These are phyloP conservation scores for Aureobasidium sp. DNA, from an alignment of 2,329 filamentous ascomycete genomes.

Conservation along the genomic window DNA sequence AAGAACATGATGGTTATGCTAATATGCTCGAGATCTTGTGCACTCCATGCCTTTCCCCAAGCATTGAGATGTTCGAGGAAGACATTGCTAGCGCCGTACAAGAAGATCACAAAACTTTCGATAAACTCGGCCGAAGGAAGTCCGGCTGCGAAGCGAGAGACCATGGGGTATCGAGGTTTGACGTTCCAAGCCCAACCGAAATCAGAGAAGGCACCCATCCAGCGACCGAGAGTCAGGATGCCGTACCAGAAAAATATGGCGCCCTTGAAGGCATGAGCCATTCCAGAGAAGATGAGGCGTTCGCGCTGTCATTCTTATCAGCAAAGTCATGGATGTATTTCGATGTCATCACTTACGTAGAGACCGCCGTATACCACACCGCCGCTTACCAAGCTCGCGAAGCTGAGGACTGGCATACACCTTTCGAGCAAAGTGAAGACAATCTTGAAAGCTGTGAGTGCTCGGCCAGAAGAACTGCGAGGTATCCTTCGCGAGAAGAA, in stretches of 20 bases:
- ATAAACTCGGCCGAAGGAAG: conserved; percentile 72
- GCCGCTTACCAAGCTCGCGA: conserved; percentile 62
- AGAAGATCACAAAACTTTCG: conserved; percentile 77
- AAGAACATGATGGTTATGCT: conserved; percentile 88
- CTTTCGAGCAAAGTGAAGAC: conserved; percentile 62
- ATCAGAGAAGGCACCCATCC: conserved; percentile 79
- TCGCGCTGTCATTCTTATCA: conserved; percentile 46
- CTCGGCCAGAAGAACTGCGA: conserved; percentile 34
- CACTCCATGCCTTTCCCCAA: conserved; percentile 60
- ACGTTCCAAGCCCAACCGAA: conserved; percentile 91
- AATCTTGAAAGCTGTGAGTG: conserved; percentile 50
- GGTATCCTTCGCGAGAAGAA: conserved; percentile 19
- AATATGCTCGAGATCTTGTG: conserved; percentile 77
- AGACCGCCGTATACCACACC: conserved; percentile 68
- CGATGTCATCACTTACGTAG: conserved; percentile 51
- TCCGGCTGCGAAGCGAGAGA: conserved; percentile 50
- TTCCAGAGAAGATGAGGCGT: conserved; percentile 62
- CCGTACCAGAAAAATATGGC: conserved; percentile 90
- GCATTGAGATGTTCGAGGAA: conserved; percentile 78
- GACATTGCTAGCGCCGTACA: conserved; percentile 78
- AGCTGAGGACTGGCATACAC: conserved; percentile 66
- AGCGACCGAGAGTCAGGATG: conserved; percentile 72
- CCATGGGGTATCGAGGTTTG: conserved; percentile 51
- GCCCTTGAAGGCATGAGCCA: conserved; percentile 87
- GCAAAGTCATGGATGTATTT: conserved; percentile 6